Evolutionary conservation across 441 rosid genomes (phyloP).

Genomic region (Gossypium davidsonii): DNA sequence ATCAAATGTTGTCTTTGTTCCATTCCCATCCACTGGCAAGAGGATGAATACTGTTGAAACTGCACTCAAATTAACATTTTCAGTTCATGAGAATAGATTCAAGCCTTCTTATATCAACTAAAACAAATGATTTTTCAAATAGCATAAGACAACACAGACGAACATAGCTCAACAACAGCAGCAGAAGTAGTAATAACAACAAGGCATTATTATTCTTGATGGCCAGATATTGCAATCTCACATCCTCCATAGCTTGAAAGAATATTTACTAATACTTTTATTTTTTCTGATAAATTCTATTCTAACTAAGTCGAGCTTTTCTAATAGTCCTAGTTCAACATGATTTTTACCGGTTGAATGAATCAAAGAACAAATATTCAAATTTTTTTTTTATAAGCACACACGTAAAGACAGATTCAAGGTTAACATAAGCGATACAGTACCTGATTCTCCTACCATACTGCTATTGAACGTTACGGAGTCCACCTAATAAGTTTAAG

Average conservation of each 20-base stretch:
- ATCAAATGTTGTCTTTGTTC: not conserved
- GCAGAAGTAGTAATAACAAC: not conserved
- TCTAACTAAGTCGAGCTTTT: not conserved
- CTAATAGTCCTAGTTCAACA: not conserved
- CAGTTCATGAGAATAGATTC: not conserved
- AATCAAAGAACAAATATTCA: not conserved
- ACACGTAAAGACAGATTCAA: not conserved
- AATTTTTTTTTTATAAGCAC: not conserved
- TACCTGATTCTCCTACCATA: conserved; percentile 59
- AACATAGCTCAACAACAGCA: not conserved
- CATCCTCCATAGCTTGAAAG: not conserved
- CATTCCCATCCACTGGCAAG: conserved; percentile 6
- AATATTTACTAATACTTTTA: not conserved
- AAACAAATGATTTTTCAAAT: not conserved
- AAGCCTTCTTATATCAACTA: not conserved
- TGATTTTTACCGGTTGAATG: not conserved
- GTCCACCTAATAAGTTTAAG: conserved; percentile 44
- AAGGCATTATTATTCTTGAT: not conserved
- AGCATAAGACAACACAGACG: not conserved
- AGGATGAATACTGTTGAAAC: conserved; percentile 37
- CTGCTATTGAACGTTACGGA: conserved; percentile 44
- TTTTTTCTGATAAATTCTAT: not conserved
- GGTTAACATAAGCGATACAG: not conserved
- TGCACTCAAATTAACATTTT: conserved; percentile 24
- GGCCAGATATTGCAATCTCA: conserved; percentile 6